Evolutionary conservation across 2,329 filamentous ascomycete species (phyloP).

Genomic region (Colletotrichum sp.): DNA sequence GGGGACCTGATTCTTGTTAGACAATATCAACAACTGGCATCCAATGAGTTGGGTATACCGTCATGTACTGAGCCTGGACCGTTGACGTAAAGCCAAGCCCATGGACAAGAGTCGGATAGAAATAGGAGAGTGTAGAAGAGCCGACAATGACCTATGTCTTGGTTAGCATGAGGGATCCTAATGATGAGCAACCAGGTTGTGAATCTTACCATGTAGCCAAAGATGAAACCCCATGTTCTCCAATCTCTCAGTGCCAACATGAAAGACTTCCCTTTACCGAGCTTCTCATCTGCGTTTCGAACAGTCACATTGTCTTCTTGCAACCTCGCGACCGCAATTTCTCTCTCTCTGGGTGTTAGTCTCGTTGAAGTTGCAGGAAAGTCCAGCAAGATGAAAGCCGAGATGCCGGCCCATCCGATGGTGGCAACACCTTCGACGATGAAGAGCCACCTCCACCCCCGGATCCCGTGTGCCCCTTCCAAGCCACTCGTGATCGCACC

Average conservation of each 20-base stretch:
- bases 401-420: slow-evolving; percentile 63
- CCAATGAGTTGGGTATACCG: slow-evolving; percentile 24
- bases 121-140: slow-evolving; percentile 35
- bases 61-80: slow-evolving; percentile 39
- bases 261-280: slow-evolving; percentile 3
- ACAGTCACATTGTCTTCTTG: slow-evolving; percentile 65
- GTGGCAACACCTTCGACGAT: slow-evolving; percentile 70
- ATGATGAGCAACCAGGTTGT: rapidly evolving
- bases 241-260: slow-evolving; percentile 39
- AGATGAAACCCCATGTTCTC: slow-evolving; percentile 42
- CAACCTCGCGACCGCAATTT: slow-evolving; percentile 65
- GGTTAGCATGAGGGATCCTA: slow-evolving; percentile 24
- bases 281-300: slow-evolving; percentile 61
- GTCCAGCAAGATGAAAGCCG: slow-evolving; percentile 72
- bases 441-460: slow-evolving; percentile 60
- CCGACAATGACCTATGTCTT: slow-evolving; percentile 31
- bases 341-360: slow-evolving; percentile 58
- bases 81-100: slow-evolving; percentile 34
- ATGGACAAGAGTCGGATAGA: slow-evolving; percentile 36
- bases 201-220: slow-evolving; percentile 42
- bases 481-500: slow-evolving; percentile 63
- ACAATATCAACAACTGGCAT: neutral
- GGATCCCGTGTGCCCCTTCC: slow-evolving; percentile 54
- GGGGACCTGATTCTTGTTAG: slow-evolving; percentile 35
- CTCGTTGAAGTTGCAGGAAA: slow-evolving; percentile 66